phyloP scores from a whole-genome alignment of 139 green algal species.

The Coccomyxa sp. region DNA sequence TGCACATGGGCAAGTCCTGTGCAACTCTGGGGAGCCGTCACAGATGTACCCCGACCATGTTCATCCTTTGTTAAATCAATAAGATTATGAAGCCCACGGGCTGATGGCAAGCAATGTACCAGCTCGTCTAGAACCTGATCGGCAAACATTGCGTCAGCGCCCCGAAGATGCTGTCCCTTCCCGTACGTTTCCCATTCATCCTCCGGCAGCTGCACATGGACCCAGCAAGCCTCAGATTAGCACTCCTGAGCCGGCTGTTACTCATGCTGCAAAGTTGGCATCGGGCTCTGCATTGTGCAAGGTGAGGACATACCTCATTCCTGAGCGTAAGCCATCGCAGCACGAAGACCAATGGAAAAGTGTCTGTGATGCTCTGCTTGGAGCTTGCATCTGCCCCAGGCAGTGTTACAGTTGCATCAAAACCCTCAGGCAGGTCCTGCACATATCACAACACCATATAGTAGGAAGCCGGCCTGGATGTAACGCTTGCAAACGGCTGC shows the following conservation, averaged over 20 bases:
- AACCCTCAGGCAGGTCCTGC: conserved; percentile 3
- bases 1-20: background rate
- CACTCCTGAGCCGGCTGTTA: background rate
- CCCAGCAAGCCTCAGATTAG: background rate
- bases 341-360: conserved; percentile 5
- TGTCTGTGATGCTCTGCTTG: background rate
- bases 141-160: background rate
- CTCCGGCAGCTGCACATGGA: conserved; percentile 9
- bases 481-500: too few species aligned
- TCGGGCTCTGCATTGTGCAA: background rate
- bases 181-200: conserved; percentile 7
- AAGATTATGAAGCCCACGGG: too few species aligned
- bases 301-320: background rate
- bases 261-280: background rate
- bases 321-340: conserved; percentile 2
- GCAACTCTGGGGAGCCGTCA: background rate
- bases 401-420: conserved; percentile 1
- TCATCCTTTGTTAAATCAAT: too few species aligned
- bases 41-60: too few species aligned
- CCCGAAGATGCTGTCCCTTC: conserved; percentile 4
- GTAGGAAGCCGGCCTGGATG: too few species aligned
- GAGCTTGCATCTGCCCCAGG: background rate
- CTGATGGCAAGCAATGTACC: too few species aligned
- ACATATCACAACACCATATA: too few species aligned
- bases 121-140: conserved; percentile 3